Base-by-base conservation (phyloP, 2,329 filamentous ascomycete genomes). In the Amphichorda felina region DNA sequence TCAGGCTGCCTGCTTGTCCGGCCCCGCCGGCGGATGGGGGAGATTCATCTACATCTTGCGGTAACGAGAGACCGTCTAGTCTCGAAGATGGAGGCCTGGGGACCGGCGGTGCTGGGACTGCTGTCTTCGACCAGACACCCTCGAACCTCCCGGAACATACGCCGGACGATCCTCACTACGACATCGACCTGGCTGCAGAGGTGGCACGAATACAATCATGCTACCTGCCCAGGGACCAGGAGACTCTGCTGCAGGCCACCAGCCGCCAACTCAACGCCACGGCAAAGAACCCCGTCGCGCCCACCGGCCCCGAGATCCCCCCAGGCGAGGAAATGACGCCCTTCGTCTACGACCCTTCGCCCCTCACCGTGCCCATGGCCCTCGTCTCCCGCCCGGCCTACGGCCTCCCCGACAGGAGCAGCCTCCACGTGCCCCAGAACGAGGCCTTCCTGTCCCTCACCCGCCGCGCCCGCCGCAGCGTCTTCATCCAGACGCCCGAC, bases 401-500 rank as follows among this genome's bases (percentile, higher is more conserved):
- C 49, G 80, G 80, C 2, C 61, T 67, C 0, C 67, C 75, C 2
- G 80, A 73, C 44, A 72, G 79, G 38, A 60, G 63, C 14, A 75
- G 68, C 14, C 59, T 76, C 3, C 61, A 69, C 33, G 78, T 75
- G 3, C 83, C 83, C 0, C 83, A 89, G 45, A 87, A 89, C 45
- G 79, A 77, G 34, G 79, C 77, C 0, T 88, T 79, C 71, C 57
- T 87, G 1, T 80, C 80, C 0, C 70, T 78, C 1, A 64, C 88
- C 7, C 66, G 75, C 2, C 70, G 86, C 44, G 81, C 82, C 0
- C 54, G 64, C 36, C 58, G 59, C 10, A 66, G 59, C 19, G 68
- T 88, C n/a, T 85, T 88, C 47, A 86, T 89, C 39, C 81, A 88
- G 51, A 79, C 80, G 0, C 83, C 83, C 0, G 80, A 84, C 16